Evolutionary conservation across 768 basidiomycete species (phyloP), one percentile per base, ranked within the genome.

Genomic region (Guyanaporus albipodus): DNA sequence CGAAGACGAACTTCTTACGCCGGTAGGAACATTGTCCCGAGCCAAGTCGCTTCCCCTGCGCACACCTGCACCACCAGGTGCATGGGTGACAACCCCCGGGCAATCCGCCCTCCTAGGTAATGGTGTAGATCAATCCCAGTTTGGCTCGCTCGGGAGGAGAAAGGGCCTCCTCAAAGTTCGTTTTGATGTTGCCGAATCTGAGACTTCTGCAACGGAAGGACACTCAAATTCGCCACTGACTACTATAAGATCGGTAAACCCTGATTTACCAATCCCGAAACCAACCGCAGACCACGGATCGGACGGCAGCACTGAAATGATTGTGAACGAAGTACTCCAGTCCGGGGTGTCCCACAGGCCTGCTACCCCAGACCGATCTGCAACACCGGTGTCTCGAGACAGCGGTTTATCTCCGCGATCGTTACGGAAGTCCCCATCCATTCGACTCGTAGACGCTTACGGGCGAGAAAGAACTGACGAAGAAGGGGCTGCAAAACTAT

Each of bases 391-490:
- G 10, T 49, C 58, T 32, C 68, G 57, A n/a, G 57, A 62, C 24
- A 48, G 29, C 52, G 60, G 26, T 5, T 53, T 38, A 49, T 63
- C 52, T 37, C 61, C 64, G 33, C 69, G 65, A 26, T 69, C 67
- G 33, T 66, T 70, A 35, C 72, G 75, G 18, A 79, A 73, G 60
- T 71, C 75, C 0, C 73, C 77, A 6, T 70, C 70, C 39, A 73
- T 89, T 28, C 77, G 84, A 21, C 58, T 88, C n/a, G 67, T 89
- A 22, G 86, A 90, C 64, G 83, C 81, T 8, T 88, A 77, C 60
- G 87, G 87, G 8, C 69, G 78, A 34, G 75, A 80, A 59, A 64
- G 67, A 51, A 35, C 40, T 40, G 39, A 54, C 14, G 50, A 56
- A 46, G 50, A 59, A 50, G 36, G 28, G 9, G 18, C 33, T 35